Conservation (phyloP, 805 yeast genomes). For the Wickerhamiella kurtzmanii region DNA sequence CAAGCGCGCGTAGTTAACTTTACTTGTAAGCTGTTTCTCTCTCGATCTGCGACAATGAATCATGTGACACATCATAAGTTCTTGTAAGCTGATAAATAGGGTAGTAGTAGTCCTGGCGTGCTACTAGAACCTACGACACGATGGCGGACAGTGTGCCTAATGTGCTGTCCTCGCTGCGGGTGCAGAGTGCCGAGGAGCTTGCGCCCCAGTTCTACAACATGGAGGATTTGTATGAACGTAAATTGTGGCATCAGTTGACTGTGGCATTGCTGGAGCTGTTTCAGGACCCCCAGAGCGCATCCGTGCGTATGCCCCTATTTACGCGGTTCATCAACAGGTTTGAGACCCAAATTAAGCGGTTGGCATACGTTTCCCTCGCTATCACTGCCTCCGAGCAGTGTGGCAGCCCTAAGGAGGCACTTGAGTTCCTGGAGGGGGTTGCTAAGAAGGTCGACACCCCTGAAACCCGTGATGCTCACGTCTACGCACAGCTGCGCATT, state of each 20-base stretch:
- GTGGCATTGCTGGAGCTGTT: constrained; percentile 49
- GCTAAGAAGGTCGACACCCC: constrained; percentile 34
- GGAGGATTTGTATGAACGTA: constrained; percentile 77
- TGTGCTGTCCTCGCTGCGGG: constrained; percentile 47
- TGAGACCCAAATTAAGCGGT: constrained; percentile 58
- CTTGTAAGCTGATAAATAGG: background rate
- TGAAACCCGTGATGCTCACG: constrained; percentile 29
- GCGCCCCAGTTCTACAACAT: constrained; percentile 48
- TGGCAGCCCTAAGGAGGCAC: constrained; percentile 34
- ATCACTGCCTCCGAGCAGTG: constrained; percentile 38
- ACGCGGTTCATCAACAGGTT: constrained; percentile 56
- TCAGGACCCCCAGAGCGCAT: constrained; percentile 36
- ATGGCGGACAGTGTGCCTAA: constrained; percentile 30
- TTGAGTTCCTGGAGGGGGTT: constrained; percentile 35
- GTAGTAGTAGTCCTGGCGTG: background rate
- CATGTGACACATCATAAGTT: background rate
- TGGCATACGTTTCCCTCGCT: constrained; percentile 65
- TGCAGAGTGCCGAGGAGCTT: constrained; percentile 52
- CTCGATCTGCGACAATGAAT: background rate
- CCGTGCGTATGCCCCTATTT: constrained; percentile 52
- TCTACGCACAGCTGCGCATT: constrained; percentile 53
- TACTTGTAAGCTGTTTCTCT: too few relatives aligned
- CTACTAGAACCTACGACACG: background rate
- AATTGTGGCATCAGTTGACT: constrained; percentile 91
- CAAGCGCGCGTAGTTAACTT: too few relatives aligned